Evolutionary conservation across 176 grass and related monocot species (phyloP), one percentile per base, ranked within the genome.

Genomic region (Oryza longistaminata): DNA sequence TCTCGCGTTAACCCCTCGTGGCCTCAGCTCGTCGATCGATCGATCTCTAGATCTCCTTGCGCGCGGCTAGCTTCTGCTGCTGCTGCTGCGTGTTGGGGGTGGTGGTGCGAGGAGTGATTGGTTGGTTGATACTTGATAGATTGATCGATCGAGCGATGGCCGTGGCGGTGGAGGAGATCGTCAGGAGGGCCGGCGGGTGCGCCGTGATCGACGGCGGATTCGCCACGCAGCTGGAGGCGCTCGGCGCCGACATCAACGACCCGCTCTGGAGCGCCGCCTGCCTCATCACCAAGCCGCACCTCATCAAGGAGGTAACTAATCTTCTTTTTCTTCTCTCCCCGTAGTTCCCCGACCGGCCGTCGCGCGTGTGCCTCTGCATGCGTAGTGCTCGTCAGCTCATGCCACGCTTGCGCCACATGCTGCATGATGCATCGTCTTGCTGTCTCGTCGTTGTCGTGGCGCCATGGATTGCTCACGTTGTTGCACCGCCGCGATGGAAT

Each of bases 191-290:
- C 4, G 91, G 94, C 19, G 94, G 94, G n/a, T 93, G 91, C 87
- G 94, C 84, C 12, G 84, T 96, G 6, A 88, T 96, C 89, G 94
- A 96, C 72, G 94, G 94, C 73, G 94, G 91, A 65, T 88, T 93
- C 69, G 91, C 94, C 46, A 96, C 94, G 72, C 91, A 96, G 84
- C 89, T 96, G 22, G 94, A 96, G 91, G 94, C 89, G 22, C 91
- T 93, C 17, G 91, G 94, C 19, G 94, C 94, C 44, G 87, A 93
- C 84, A 91, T 96, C 70, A 96, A 96, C 64, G 94, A 93, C 85
- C 83, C 91, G 52, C 87, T 96, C 69, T 96, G 91, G 94, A 96
- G 91, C 88, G 88, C 94, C 69, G 64, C 87, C 34, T 96, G 88
- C 81, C 94, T 96, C 86, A 91, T 96, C 84, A 68, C 80, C 68